Evolutionary conservation across 225 moss, liverwort and hornwort genomes (phyloP).

Genomic region (Straminergon stramineum): DNA sequence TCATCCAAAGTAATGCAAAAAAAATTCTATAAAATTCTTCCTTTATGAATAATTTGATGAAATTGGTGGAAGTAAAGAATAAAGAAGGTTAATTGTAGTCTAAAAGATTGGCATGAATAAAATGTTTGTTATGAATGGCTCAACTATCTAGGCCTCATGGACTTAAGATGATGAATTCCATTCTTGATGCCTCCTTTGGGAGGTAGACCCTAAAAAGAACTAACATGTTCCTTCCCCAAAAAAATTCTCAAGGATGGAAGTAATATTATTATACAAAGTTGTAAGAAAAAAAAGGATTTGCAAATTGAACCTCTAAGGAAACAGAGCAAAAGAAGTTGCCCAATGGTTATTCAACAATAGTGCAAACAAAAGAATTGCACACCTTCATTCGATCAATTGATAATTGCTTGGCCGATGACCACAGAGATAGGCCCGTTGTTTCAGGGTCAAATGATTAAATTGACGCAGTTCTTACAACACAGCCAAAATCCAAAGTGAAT

Average conservation of each 20-base stretch:
- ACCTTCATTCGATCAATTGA: neutral
- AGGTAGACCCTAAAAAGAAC: neutral
- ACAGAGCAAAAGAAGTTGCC: neutral
- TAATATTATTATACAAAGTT: neutral
- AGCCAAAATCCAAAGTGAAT: neutral
- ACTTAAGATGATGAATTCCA: neutral
- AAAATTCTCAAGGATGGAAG: neutral
- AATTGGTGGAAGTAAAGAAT: neutral
- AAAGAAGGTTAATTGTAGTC: fast-evolving
- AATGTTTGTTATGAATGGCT: fast-evolving
- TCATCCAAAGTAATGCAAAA: neutral
- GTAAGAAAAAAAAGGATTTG: neutral
- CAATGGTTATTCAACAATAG: neutral
- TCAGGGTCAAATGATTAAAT: no score
- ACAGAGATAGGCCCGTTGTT: neutral
- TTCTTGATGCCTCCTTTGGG: neutral
- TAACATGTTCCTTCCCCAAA: neutral
- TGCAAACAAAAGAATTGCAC: neutral
- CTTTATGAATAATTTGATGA: neutral
- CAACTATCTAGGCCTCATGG: neutral
- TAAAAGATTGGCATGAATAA: fast-evolving
- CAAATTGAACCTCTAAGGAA: neutral
- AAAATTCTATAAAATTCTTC: neutral
- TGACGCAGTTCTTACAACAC: neutral
- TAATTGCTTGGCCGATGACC: neutral